Base-by-base conservation (phyloP, 2,329 filamentous ascomycete genomes). In the Amylocarpus encephaloides region DNA sequence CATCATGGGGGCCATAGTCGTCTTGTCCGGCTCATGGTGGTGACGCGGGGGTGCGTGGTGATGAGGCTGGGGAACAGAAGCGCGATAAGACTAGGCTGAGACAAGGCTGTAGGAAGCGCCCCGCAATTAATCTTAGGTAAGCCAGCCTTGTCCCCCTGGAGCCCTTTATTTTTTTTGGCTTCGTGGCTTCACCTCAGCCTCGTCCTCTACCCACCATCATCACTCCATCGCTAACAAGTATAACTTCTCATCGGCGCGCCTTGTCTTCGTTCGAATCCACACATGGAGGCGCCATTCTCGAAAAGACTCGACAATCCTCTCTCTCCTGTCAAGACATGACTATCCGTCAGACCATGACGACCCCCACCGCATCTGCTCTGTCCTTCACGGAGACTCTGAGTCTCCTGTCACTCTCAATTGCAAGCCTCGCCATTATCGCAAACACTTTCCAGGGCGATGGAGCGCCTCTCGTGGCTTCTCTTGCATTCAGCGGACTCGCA, bases 391-490 rank as follows among this genome's bases (percentile, higher is more conserved):
- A 83, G 66, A 71, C 74, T n/a, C 63, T 79, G 56, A 68, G 68
- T 47, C 76, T 83, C 55, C 63, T 86, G 57, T 73, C 81, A 15
- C 71, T 95, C 49, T 79, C 82, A 40, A 75, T 81, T 58, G 82
- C 80, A 49, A 89, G 86, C 63, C 66, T 87, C 59, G 82, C 81
- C 51, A 75, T 96, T 58, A 78, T 97, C 56, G 74, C 78, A 56
- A 92, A 92, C 67, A 88, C 89, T 35, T 85, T 96, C 64, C 80
- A 83, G 52, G 87, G 82, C 59, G 67, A 95, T 69, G 91, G 90
- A 58, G 89, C 93, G 61, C 92, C 93, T 34, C 78, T 98, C 61
- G 77, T 94, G 59, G 92, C 90, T 9, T 95, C 89, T 1, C 73
- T 95, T 50, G 88, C 91, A 13, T 85, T 97, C 62, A 93, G 88